Evolutionary conservation across 1,284 basidiomycete genomes (phyloP).

Genomic region (Fomitopsis betulina): DNA sequence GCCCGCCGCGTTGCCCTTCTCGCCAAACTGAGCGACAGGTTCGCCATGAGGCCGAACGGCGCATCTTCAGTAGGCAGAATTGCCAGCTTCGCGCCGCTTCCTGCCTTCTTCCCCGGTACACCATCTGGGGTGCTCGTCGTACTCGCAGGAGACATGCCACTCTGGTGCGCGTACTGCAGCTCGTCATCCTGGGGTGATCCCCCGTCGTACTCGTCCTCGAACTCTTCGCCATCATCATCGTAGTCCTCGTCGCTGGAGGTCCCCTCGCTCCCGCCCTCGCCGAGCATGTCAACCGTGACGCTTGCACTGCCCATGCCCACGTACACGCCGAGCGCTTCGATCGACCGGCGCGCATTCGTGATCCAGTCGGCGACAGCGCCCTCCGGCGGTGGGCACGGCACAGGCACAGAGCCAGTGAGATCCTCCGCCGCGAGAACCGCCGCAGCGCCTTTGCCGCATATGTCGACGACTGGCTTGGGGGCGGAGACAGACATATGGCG

Average conservation of each 20-base stretch:
- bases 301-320: constrained; percentile 54
- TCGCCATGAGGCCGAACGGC: constrained; percentile 69
- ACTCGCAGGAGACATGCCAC: background rate
- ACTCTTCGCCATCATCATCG: constrained; percentile 18
- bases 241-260: constrained; percentile 16
- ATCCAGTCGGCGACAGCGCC: constrained; percentile 66
- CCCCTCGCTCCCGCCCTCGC: constrained; percentile 27
- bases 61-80: constrained; percentile 55
- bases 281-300: constrained; percentile 45
- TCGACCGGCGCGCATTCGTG: constrained; percentile 58
- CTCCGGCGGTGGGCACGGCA: constrained; percentile 17
- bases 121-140: background rate
- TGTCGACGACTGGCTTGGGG: background rate
- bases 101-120: constrained; percentile 25
- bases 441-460: constrained; percentile 6
- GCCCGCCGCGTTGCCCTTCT: constrained; percentile 26
- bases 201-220: constrained; percentile 12
- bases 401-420: background rate
- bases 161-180: constrained; percentile 2
- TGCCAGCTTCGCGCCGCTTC: constrained; percentile 30
- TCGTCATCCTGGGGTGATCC: constrained; percentile 6
- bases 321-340: constrained; percentile 61
- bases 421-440: constrained; percentile 1
- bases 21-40: constrained; percentile 46
- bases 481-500: constrained; percentile 14